Percentiles rank a stretch among this genome's conserved stretches.
Conservation (phyloP, 2,329 filamentous ascomycete species). For the Capronia americana region DNA sequence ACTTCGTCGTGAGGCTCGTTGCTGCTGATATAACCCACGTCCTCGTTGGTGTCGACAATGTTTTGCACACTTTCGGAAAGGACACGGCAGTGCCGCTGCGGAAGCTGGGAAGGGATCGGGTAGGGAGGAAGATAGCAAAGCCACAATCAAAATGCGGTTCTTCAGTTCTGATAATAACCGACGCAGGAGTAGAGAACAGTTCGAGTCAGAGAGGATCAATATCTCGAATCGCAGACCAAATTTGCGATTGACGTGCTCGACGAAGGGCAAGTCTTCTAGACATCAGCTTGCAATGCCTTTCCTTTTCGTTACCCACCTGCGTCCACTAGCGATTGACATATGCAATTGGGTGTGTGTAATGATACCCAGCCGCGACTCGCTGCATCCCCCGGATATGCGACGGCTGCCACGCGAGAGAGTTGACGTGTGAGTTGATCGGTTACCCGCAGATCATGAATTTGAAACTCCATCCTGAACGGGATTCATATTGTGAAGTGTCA, state of each 20-base stretch:
- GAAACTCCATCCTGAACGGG: slow-evolving; percentile 1
- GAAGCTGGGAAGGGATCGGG: slow-evolving; percentile 11
- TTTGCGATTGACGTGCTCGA: not conserved
- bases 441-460: slow-evolving; percentile 15
- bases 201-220: not conserved
- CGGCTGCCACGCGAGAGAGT: slow-evolving; percentile 8
- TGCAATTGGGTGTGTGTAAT: not conserved
- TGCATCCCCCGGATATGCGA: slow-evolving; percentile 3
- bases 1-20: not conserved
- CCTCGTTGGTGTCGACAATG: not conserved
- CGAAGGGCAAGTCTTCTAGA: not conserved
- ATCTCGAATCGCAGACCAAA: not conserved
- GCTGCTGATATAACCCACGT: slow-evolving; percentile 5
- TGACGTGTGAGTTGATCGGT: slow-evolving; percentile 14
- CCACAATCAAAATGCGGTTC: slow-evolving; percentile 8
- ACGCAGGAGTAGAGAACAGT: not conserved
- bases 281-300: not conserved
- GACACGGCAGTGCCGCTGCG: slow-evolving; percentile 21
- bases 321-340: not conserved
- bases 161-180: not conserved
- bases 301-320: not conserved
- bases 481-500: not conserved
- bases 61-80: slow-evolving; percentile 11
- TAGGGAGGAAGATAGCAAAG: slow-evolving; percentile 7
- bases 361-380: too few species aligned